phyloP scores from a whole-genome alignment of 1,139 yeast species.

The Pichia kudriavzevii region DNA sequence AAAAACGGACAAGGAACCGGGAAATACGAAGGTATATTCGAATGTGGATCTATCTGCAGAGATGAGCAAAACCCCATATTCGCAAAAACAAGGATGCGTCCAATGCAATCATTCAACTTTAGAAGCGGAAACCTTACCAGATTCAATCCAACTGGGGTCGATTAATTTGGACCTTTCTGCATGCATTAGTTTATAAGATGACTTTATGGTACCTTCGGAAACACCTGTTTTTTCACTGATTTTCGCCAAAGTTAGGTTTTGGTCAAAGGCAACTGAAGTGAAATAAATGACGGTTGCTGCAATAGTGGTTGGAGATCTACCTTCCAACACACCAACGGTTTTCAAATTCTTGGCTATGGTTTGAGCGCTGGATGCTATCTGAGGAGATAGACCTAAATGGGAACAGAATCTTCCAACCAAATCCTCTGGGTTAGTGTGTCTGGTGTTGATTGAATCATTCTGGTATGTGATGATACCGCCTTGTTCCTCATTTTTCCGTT shows the following conservation, averaged over 20 bases:
- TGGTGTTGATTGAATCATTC: slow-evolving; percentile 62
- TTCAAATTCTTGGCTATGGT: slow-evolving; percentile 83
- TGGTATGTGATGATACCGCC: slow-evolving; percentile 30
- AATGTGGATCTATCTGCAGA: too few species aligned
- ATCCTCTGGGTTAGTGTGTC: slow-evolving; percentile 91
- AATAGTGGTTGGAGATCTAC: slow-evolving; percentile 93
- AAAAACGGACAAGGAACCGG: too few species aligned
- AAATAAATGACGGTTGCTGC: slow-evolving; percentile 97
- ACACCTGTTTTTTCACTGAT: slow-evolving; percentile 96
- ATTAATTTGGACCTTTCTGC: slow-evolving; percentile 60
- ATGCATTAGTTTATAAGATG: slow-evolving; percentile 77
- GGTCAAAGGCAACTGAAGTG: slow-evolving; percentile 79
- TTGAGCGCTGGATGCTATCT: slow-evolving; percentile 89
- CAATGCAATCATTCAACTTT: slow-evolving; percentile 6
- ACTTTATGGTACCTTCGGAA: slow-evolving; percentile 93
- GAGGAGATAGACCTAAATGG: slow-evolving; percentile 79
- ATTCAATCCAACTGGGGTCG: slow-evolving; percentile 73
- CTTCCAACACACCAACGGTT: slow-evolving; percentile 90
- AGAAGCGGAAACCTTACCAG: slow-evolving; percentile 48
- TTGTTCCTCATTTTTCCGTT: slow-evolving; percentile 47
- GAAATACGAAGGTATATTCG: too few species aligned
- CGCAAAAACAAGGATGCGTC: too few species aligned
- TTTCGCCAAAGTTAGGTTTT: slow-evolving; percentile 54
- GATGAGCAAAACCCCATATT: too few species aligned
- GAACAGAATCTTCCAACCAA: slow-evolving; percentile 94